These are phyloP conservation scores for Microsporum ferrugineum DNA, from an alignment of 2,329 filamentous ascomycete genomes.

Conservation along the genomic window DNA sequence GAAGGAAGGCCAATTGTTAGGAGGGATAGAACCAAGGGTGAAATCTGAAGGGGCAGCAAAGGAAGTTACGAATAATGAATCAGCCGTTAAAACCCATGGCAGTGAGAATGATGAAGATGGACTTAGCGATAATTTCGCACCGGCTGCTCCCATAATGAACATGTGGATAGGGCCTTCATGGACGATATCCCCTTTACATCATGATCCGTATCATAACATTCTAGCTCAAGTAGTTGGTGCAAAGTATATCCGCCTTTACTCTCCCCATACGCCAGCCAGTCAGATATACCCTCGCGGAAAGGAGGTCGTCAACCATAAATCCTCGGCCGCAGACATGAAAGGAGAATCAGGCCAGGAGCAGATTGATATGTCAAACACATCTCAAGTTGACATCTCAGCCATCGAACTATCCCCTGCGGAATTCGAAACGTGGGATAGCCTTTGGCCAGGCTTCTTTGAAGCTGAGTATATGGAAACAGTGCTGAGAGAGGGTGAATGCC, in stretches of 20 bases:
- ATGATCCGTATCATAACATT: slow-evolving; percentile 88
- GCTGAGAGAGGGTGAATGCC: slow-evolving; percentile 65
- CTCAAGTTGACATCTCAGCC: slow-evolving; percentile 61
- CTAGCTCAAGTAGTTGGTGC: slow-evolving; percentile 77
- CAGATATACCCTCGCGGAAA: slow-evolving; percentile 31
- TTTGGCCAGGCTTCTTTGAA: slow-evolving; percentile 46
- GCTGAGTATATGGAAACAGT: slow-evolving; percentile 63
- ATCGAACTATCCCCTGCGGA: slow-evolving; percentile 45
- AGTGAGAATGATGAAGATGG: neutral
- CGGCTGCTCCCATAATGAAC: slow-evolving; percentile 57
- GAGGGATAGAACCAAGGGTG: slow-evolving; percentile 29
- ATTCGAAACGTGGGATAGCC: slow-evolving; percentile 31
- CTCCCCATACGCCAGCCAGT: slow-evolving; percentile 47
- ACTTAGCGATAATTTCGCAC: slow-evolving; percentile 5
- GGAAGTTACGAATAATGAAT: neutral
- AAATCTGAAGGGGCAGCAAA: neutral
- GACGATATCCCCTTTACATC: slow-evolving; percentile 87
- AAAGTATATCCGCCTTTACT: slow-evolving; percentile 87
- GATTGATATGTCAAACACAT: slow-evolving; percentile 90
- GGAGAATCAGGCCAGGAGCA: slow-evolving; percentile 44
- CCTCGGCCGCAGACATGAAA: slow-evolving; percentile 6
- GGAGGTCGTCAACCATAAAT: slow-evolving; percentile 22
- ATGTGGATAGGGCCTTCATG: slow-evolving; percentile 84
- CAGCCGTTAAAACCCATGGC: neutral
- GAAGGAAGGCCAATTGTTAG: slow-evolving; percentile 9